A percentile compares a stretch with the other conserved stretches of the same genome.
Evolutionary conservation across 371 early-diverging fungal species (phyloP).

Genomic region (Apophysomyces trapeziformis): DNA sequence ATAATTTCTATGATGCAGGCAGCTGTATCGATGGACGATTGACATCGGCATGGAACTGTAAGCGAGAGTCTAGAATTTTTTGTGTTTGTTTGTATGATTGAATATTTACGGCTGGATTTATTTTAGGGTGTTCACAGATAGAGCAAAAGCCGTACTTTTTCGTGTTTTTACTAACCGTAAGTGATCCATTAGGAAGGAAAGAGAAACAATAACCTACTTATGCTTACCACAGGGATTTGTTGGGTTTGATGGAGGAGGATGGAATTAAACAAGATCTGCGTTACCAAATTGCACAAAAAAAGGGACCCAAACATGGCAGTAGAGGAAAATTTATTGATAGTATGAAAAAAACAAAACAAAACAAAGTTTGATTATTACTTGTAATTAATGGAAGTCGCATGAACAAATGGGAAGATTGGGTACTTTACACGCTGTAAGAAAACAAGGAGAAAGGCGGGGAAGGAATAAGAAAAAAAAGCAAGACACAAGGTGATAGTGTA

Average conservation of each 20-base stretch:
- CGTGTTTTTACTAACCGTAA: slow-evolving; percentile 83
- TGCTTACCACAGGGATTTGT: slow-evolving; percentile 64
- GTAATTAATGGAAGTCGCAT: slow-evolving; percentile 4
- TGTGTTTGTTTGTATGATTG: background rate
- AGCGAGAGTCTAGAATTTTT: slow-evolving; percentile 14
- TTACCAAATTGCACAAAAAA: background rate
- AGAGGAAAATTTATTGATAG: background rate
- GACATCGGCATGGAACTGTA: slow-evolving; percentile 95
- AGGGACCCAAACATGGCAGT: slow-evolving; percentile 1
- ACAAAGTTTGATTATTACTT: background rate
- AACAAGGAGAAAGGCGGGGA: background rate
- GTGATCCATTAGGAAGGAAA: slow-evolving; percentile 1
- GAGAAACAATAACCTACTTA: background rate
- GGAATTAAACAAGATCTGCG: slow-evolving; percentile 21
- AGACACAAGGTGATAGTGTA: no score
- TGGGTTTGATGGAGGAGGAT: slow-evolving; percentile 76
- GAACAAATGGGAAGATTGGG: background rate
- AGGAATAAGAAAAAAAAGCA: no score
- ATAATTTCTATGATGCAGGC: slow-evolving; percentile 95
- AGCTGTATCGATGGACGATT: slow-evolving; percentile 96
- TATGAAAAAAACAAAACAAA: slow-evolving; percentile 6
- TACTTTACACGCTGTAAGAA: background rate
- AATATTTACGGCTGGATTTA: slow-evolving; percentile 1
- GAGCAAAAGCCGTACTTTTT: slow-evolving; percentile 92
- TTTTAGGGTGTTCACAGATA: slow-evolving; percentile 77